These are phyloP conservation scores for Pestalotiopsis sp. DNA, from an alignment of 2,329 filamentous ascomycete genomes.

Conservation along the genomic window DNA sequence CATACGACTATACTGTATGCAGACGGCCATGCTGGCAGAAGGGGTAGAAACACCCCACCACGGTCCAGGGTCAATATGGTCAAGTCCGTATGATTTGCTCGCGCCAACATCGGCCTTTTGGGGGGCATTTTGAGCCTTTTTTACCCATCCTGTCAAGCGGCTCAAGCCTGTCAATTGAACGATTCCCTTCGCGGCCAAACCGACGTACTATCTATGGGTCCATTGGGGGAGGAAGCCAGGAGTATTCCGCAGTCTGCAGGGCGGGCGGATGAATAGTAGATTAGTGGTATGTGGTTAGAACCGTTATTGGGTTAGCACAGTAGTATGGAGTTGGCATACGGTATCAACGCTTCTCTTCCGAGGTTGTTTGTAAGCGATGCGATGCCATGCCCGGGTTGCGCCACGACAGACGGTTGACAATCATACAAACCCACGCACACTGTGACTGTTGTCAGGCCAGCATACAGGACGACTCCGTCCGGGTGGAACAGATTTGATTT, in stretches of 20 bases:
- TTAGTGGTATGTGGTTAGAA: neutral
- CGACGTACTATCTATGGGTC: neutral
- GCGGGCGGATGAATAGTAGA: neutral
- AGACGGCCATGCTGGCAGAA: neutral
- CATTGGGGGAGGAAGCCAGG: neutral
- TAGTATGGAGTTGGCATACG: neutral
- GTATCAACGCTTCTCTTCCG: too few species aligned
- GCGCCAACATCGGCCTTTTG: slow-evolving; percentile 5
- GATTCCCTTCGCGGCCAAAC: neutral
- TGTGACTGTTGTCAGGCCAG: neutral
- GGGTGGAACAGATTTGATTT: neutral
- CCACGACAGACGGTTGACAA: too few species aligned
- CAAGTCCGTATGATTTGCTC: neutral
- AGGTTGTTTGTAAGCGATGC: too few species aligned
- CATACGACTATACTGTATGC: neutral
- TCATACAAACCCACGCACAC: neutral
- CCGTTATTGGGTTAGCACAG: neutral
- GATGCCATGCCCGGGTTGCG: too few species aligned
- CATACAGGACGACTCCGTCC: neutral
- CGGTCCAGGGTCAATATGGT: neutral
- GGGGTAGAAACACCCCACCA: neutral
- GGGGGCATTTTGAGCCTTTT: neutral
- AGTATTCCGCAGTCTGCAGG: neutral
- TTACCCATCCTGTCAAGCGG: neutral
- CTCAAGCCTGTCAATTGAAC: neutral